A percentile compares a stretch with the other conserved stretches of the same genome.
Evolutionary conservation across 2,329 filamentous ascomycete genomes (phyloP).

Genomic region (Colletotrichum spaethianum): DNA sequence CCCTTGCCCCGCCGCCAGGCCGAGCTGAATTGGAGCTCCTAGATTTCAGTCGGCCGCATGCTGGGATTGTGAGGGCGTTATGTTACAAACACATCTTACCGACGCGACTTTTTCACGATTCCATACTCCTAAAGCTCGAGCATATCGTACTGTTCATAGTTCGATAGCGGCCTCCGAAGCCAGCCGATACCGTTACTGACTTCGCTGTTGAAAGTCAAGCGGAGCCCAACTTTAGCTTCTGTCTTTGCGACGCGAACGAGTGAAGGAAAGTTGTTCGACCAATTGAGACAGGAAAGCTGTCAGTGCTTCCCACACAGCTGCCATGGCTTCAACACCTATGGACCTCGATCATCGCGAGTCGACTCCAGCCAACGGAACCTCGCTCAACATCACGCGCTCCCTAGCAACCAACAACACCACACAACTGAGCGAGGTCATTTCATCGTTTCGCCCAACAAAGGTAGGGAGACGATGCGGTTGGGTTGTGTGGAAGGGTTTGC

Average conservation of each 20-base stretch:
- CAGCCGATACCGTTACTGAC: neutral
- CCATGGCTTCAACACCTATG: constrained; percentile 70
- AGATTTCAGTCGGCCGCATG: constrained; percentile 3
- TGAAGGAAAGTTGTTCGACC: neutral
- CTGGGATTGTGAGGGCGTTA: neutral
- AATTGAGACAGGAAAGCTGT: constrained; percentile 1
- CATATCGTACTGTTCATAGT: too few species aligned
- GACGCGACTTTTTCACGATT: neutral
- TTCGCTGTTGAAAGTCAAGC: neutral
- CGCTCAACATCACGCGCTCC: constrained; percentile 66
- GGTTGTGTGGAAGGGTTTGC: constrained; percentile 4
- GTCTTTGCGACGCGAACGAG: neutral
- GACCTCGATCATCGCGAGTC: constrained; percentile 65
- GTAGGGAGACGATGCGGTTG: constrained; percentile 59
- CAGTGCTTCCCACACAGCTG: neutral
- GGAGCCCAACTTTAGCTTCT: neutral
- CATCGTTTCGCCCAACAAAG: constrained; percentile 84
- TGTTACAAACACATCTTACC: neutral
- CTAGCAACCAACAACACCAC: constrained; percentile 65
- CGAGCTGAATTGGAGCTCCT: constrained; percentile 1
- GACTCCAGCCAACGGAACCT: constrained; percentile 57
- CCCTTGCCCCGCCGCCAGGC: neutral
- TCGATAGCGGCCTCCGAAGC: too few species aligned
- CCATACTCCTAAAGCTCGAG: neutral
- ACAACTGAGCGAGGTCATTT: constrained; percentile 83